phyloP scores from a whole-genome alignment of 768 basidiomycete genomes.

The Hypholoma sublateritium region DNA sequence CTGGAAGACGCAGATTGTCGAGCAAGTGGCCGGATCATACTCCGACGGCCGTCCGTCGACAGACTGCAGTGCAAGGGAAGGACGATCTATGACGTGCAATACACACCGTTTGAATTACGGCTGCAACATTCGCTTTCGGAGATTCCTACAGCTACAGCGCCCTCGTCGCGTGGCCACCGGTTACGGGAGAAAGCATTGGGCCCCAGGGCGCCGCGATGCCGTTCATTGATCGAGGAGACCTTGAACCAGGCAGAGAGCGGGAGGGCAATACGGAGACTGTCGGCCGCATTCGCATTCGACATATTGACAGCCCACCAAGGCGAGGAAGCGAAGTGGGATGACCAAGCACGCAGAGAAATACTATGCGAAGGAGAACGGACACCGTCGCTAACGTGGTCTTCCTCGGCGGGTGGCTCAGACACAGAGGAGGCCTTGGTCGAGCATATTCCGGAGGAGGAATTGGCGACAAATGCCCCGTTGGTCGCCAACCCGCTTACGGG shows the following conservation, averaged over 20 bases:
- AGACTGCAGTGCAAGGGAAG: slow-evolving; percentile 3
- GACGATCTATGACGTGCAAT: slow-evolving; percentile 9
- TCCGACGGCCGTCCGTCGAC: slow-evolving; percentile 1
- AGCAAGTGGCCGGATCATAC: neutral
- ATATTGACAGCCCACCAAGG: neutral
- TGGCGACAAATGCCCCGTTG: neutral
- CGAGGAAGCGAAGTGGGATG: neutral
- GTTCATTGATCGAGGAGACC: neutral
- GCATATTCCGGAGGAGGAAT: neutral
- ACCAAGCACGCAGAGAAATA: neutral
- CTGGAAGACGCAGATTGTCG: neutral
- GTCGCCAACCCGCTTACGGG: neutral
- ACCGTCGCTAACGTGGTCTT: neutral
- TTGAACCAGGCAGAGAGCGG: neutral
- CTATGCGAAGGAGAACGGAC: neutral
- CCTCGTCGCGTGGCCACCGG: neutral
- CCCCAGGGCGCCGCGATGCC: neutral
- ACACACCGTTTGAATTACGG: neutral
- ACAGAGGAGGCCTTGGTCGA: neutral
- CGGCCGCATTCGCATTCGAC: neutral
- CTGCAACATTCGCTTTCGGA: neutral
- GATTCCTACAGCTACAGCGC: neutral
- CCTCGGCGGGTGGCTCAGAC: neutral
- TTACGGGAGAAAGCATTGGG: neutral
- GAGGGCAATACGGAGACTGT: neutral